phyloP scores from a whole-genome alignment of 2,329 filamentous ascomycete genomes.

The Cercospora sp. region DNA sequence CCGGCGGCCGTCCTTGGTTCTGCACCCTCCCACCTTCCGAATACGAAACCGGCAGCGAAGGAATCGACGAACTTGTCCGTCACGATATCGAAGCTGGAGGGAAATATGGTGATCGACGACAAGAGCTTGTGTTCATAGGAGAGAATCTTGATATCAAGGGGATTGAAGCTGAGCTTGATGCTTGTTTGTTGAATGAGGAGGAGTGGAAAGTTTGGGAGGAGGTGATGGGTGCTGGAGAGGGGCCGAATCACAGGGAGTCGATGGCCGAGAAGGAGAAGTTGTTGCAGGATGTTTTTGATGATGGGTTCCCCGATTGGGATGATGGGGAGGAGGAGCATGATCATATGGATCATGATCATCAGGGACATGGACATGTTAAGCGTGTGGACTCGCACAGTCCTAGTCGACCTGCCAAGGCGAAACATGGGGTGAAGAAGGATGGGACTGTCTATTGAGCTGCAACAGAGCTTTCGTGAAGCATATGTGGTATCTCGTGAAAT shows the following conservation, averaged over 20 bases:
- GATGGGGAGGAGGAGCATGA: constrained; percentile 20
- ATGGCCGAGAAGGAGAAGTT: constrained; percentile 37
- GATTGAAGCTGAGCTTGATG: constrained; percentile 57
- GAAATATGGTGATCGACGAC: constrained; percentile 66
- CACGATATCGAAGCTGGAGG: constrained; percentile 49
- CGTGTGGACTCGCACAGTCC: constrained; percentile 25
- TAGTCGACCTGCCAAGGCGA: constrained; percentile 13
- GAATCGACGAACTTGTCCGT: constrained; percentile 50
- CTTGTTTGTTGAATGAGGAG: constrained; percentile 60
- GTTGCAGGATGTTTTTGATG: constrained; percentile 46
- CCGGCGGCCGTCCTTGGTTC: constrained; percentile 60
- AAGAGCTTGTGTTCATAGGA: constrained; percentile 74
- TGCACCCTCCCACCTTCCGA: constrained; percentile 57
- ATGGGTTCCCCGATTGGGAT: constrained; percentile 37
- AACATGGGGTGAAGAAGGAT: constrained; percentile 28
- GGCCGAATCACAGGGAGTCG: constrained; percentile 20
- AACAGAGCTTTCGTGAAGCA: not conserved
- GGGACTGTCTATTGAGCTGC: constrained; percentile 24
- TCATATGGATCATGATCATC: constrained; percentile 28
- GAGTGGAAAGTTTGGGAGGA: constrained; percentile 52
- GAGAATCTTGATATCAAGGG: constrained; percentile 58
- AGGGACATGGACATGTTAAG: constrained; percentile 15
- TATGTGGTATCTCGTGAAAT: not conserved
- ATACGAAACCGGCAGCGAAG: constrained; percentile 51
- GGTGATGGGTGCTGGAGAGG: constrained; percentile 29